These are phyloP conservation scores for Colletotrichum sansevieriae DNA, from an alignment of 2,329 filamentous ascomycete genomes.

Conservation along the genomic window DNA sequence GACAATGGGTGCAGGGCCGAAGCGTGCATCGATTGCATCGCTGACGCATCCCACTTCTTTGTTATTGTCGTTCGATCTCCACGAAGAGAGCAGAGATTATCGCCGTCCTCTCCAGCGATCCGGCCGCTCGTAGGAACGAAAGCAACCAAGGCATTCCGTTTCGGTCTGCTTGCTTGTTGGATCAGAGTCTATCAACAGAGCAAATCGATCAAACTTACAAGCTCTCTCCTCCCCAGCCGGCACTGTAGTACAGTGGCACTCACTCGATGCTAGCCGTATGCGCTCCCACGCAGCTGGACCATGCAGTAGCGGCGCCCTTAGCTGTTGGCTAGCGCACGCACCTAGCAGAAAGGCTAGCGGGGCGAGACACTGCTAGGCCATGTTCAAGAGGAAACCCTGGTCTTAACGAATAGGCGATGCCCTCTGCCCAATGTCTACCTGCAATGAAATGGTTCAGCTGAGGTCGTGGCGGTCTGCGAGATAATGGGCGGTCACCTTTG, in stretches of 20 bases:
- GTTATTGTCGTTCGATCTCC: not conserved
- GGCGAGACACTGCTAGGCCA: constrained; percentile 36
- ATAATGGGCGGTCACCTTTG: constrained; percentile 21
- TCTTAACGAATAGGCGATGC: constrained; percentile 24
- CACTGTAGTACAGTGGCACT: constrained; percentile 30
- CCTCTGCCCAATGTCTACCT: constrained; percentile 1
- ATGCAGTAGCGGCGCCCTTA: constrained; percentile 38
- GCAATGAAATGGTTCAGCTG: constrained; percentile 36
- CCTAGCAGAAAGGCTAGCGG: constrained; percentile 24
- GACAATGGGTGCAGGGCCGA: constrained; percentile 29
- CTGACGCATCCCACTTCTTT: constrained; percentile 29
- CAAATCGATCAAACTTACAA: constrained; percentile 28
- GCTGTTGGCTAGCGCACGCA: constrained; percentile 34
- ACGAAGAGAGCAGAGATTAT: too few relatives aligned
- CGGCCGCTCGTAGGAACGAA: constrained; percentile 20
- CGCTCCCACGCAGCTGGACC: constrained; percentile 36
- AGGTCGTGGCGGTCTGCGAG: constrained; percentile 37
- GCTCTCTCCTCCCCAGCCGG: constrained; percentile 18
- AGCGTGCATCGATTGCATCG: constrained; percentile 32
- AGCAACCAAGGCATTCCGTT: constrained; percentile 5
- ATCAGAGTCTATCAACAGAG: constrained; percentile 15
- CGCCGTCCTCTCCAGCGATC: not conserved
- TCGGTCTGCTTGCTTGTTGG: constrained; percentile 24
- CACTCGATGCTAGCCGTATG: constrained; percentile 34
- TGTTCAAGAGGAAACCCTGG: constrained; percentile 23